A percentile compares a stretch with the other conserved stretches of the same genome.
These are phyloP conservation scores for Amborella trichopoda DNA, from an alignment of 164 flowering plant genomes.

Conservation along the genomic window DNA sequence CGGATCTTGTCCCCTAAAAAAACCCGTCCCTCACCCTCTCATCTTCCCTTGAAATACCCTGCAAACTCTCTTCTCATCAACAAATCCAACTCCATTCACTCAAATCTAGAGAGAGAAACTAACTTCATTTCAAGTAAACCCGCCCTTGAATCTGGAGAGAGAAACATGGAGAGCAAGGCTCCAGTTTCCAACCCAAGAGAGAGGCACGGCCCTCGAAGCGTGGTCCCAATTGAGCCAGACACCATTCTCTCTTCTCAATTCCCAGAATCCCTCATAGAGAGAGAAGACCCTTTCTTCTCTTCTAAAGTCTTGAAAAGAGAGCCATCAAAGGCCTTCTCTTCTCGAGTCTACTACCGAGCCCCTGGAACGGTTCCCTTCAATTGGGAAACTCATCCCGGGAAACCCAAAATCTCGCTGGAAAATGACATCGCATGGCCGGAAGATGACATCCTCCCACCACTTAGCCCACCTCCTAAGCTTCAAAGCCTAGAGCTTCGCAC, in stretches of 20 bases:
- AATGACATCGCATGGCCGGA: too few relatives aligned
- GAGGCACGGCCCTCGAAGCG: not conserved
- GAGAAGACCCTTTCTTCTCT: slow-evolving; percentile 4
- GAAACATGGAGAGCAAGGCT: too few relatives aligned
- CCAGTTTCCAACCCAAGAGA: too few relatives aligned
- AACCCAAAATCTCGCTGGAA: slow-evolving; percentile 4
- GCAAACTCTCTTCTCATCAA: too few relatives aligned
- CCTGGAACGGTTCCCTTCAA: slow-evolving; percentile 5
- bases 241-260: not conserved
- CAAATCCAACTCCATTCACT: too few relatives aligned
- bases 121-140: too few relatives aligned
- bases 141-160: too few relatives aligned
- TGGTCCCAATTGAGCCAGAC: not conserved
- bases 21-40: too few relatives aligned
- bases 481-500: not conserved
- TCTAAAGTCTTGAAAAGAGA: slow-evolving; percentile 6
- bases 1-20: too few relatives aligned
- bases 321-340: slow-evolving; percentile 3
- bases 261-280: slow-evolving; percentile 3
- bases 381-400: slow-evolving; percentile 9
- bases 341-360: slow-evolving; percentile 2
- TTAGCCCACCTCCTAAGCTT: slow-evolving; percentile 8
- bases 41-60: too few relatives aligned
- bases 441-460: not conserved
- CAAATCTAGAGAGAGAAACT: too few relatives aligned